Evolutionary conservation across 345 rosid genomes (phyloP).

Genomic region (Leavenworthia alabamica): DNA sequence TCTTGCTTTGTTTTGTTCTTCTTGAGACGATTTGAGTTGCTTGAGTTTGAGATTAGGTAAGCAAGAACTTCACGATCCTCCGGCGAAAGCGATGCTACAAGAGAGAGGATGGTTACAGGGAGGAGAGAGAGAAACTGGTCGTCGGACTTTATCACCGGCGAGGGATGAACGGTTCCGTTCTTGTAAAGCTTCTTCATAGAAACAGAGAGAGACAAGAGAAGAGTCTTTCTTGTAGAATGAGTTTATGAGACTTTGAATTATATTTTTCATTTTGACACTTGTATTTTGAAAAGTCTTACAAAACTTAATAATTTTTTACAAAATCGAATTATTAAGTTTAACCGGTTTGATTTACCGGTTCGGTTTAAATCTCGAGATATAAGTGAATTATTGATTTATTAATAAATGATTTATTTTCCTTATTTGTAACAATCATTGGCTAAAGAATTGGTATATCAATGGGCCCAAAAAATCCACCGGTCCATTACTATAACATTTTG

Average conservation of each 20-base stretch:
- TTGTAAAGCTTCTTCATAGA: conserved; percentile 66
- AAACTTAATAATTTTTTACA: too few species aligned
- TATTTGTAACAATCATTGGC: too few species aligned
- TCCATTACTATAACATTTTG: too few species aligned
- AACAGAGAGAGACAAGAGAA: not conserved
- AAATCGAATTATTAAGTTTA: too few species aligned
- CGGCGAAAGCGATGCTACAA: conserved; percentile 52
- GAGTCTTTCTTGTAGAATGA: conserved; percentile 21
- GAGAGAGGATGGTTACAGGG: conserved; percentile 64
- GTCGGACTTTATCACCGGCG: conserved; percentile 38
- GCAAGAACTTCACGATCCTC: conserved; percentile 58
- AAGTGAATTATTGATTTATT: too few species aligned
- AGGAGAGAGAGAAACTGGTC: conserved; percentile 60
- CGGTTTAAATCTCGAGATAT: too few species aligned
- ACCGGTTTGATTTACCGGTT: too few species aligned
- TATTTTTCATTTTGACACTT: too few species aligned
- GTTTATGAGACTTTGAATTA: conserved; percentile 20
- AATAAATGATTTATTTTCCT: too few species aligned
- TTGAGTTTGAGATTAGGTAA: conserved; percentile 51
- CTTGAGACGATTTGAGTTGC: conserved; percentile 11
- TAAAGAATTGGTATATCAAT: too few species aligned
- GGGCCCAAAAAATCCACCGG: too few species aligned
- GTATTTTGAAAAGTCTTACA: too few species aligned
- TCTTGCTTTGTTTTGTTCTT: not conserved
- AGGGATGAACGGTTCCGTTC: conserved; percentile 64